phyloP scores from a whole-genome alignment of 1,284 basidiomycete genomes.

The Rhodotorula sp. region DNA sequence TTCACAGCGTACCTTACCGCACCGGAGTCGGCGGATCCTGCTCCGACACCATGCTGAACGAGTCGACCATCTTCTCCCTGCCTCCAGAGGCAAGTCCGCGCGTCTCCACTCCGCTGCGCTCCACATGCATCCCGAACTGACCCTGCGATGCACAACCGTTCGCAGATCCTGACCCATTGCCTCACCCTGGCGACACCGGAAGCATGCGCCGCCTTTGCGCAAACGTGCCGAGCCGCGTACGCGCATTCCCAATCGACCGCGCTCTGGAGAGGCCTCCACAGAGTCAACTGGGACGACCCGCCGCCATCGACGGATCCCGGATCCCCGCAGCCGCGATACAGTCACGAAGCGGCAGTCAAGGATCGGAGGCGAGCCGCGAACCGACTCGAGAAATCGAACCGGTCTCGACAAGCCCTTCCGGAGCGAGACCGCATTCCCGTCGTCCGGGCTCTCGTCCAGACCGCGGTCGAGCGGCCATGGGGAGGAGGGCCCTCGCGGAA shows the following conservation, averaged over 20 bases:
- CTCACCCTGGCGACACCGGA: constrained; percentile 10
- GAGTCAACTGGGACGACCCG: constrained; percentile 3
- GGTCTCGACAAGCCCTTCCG: background rate
- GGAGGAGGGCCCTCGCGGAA: constrained; percentile 3
- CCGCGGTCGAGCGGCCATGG: constrained; percentile 5
- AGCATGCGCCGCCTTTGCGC: constrained; percentile 13
- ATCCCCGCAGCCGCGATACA: background rate
- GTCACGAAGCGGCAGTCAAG: background rate
- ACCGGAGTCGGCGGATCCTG: no score
- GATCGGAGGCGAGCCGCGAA: background rate
- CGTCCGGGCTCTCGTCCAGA: constrained; percentile 16
- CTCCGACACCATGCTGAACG: no score
- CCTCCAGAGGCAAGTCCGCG: background rate
- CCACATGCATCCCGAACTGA: background rate
- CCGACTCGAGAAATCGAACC: background rate
- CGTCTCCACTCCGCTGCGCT: background rate
- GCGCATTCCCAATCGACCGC: background rate
- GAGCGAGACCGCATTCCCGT: background rate
- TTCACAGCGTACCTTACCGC: no score
- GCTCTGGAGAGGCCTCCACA: constrained; percentile 19
- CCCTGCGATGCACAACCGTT: background rate
- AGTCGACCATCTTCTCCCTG: background rate
- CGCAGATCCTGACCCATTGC: constrained; percentile 19
- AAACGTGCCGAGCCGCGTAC: background rate
- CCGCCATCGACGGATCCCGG: background rate